Evolutionary conservation across 2,329 filamentous ascomycete species (phyloP), one percentile per base, ranked within the genome.

Genomic region (Cladosporium sp.): DNA sequence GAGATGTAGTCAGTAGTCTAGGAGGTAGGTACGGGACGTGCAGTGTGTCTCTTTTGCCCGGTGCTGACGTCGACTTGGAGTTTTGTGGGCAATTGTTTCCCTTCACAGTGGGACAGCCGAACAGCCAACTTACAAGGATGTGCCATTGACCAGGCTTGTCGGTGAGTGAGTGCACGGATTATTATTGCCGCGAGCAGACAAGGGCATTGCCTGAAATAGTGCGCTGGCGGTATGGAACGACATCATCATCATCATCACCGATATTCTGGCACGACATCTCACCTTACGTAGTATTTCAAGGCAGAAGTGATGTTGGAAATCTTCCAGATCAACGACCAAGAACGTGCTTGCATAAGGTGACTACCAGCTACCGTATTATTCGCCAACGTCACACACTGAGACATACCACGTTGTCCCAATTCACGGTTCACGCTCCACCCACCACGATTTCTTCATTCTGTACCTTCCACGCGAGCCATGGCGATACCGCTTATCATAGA

Each of bases 71-170:
- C 35, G n/a, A 19, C 16, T 35, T 27, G 4, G 22, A 9, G 9
- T 9, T 27, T 27, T 27, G 22, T n/a, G 22, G 22, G 22, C 22
- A 27, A 27, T 27, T 35, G 32, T n/a, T n/a, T n/a, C 32, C 32
- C 32, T 35, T 35, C 32, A 5, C 9, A 27, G 22, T n/a, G 32
- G 12, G 32, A n/a, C 32, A 35, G 13, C 32, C 32, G 32, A n/a
- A 35, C 32, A n/a, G 43, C 43, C 35, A n/a, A n/a, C n/a, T n/a
- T n/a, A 40, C 43, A 18, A 40, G 43, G 43, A 48, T 48, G 35
- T 22, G 25, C 13, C 15, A 22, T 48, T 39, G 27, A 16, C 25
- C 43, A 20, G 13, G 15, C 25, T 30, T 39, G 43, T 48, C 43
- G 43, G 43, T 48, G 43, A 43, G 40, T n/a, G n/a, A 20, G 38